Evolutionary conservation across 768 basidiomycete species (phyloP), one percentile per base, ranked within the genome.

Genomic region (Suillus occidentalis): DNA sequence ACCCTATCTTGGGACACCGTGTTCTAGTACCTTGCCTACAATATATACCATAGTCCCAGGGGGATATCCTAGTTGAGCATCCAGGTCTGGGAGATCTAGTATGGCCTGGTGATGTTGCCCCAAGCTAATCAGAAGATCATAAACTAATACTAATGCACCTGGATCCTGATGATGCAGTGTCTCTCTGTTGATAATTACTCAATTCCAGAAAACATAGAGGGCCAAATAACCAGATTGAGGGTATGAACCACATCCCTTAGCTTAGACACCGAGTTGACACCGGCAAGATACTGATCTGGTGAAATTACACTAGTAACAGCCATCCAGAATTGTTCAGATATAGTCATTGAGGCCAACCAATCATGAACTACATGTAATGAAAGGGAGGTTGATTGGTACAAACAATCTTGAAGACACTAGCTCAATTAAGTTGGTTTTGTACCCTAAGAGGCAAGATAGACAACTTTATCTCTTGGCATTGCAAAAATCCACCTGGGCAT

Each of bases 61-160:
- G 25, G 16, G 22, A 49, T 64, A 64, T 5, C 25, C 13, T 8
- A 65, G 40, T 16, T 49, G n/a, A 2, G 63, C 58, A 2, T 28
- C 58, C 20, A 60, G 40, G 47, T 65, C 59, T 25, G 18, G 9
- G 6, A 65, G 12, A 34, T 60, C 34, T 9, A 61, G n/a, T 6
- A 31, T 6, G 28, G 45, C 63, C 40, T 37, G 9, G 5, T 39
- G 13, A 5, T 4, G 34, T 42, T 52, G 14, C 2, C 63, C 63
- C 6, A 64, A 18, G 47, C 63, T 64, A 40, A 64, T 37, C 25
- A 64, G 25, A 22, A 59, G 47, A 31, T 64, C 58, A n/a, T 47
- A 60, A 34, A 49, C 22, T 20, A 58, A 43, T 28, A 58, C 20
- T 0, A 39, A 58, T 12, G 40, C 45, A 8, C 43, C 50, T 5